phyloP scores from a whole-genome alignment of 2,329 filamentous ascomycete species.

The Venturiaceae sp. region DNA sequence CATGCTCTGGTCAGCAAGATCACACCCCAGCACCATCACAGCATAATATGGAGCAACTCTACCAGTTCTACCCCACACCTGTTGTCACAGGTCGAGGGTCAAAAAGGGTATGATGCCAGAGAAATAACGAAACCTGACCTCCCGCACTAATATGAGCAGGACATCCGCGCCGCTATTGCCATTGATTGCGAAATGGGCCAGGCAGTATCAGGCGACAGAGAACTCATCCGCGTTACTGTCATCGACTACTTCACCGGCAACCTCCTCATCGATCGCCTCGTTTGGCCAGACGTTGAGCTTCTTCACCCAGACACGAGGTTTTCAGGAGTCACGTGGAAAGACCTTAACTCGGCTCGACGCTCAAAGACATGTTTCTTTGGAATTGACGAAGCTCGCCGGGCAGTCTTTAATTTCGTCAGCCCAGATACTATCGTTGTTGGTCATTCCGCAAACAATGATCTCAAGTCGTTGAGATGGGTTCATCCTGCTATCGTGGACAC shows the following conservation, averaged over 20 bases:
- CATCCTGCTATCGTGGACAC: slow-evolving; percentile 38
- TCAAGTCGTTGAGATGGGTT: slow-evolving; percentile 38
- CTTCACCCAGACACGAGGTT: slow-evolving; percentile 39
- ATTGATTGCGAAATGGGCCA: slow-evolving; percentile 50
- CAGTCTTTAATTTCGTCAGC: slow-evolving; percentile 35
- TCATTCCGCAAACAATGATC: slow-evolving; percentile 34
- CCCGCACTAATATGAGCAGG: background rate
- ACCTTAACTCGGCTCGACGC: slow-evolving; percentile 28
- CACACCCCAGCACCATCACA: no score
- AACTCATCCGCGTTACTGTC: slow-evolving; percentile 42
- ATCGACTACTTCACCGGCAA: slow-evolving; percentile 42
- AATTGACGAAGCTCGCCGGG: slow-evolving; percentile 29
- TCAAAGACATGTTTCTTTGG: slow-evolving; percentile 30
- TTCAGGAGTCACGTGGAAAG: slow-evolving; percentile 36
- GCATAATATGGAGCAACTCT: no score
- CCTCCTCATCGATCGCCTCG: slow-evolving; percentile 41
- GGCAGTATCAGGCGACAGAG: slow-evolving; percentile 31
- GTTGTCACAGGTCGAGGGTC: no score
- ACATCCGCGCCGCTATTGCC: slow-evolving; percentile 24
- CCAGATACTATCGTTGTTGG: slow-evolving; percentile 39
- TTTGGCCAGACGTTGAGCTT: slow-evolving; percentile 38
- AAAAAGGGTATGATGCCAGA: no score
- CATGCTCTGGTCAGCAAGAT: background rate
- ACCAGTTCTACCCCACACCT: no score
- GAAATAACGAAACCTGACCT: background rate